Base-by-base conservation (phyloP, 257 asterid genomes). In the Plantago ovata region DNA sequence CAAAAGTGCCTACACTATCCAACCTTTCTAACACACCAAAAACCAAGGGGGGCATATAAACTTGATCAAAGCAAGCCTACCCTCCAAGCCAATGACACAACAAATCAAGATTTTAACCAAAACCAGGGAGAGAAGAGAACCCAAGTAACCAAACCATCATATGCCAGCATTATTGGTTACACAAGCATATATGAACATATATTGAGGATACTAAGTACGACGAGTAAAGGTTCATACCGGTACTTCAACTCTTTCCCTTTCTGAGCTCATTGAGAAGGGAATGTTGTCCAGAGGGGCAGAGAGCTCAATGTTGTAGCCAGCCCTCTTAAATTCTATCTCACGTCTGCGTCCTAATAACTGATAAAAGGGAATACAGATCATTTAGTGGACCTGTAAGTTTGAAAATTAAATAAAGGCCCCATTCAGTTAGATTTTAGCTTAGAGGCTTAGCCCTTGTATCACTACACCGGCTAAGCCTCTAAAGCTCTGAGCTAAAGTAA, bases 331-430 rank as follows among this genome's bases (percentile, higher is more conserved):
- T 42, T 74, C 92, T 66, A 86, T 81, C 16, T 93, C 96, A 46
- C 99, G 89, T 48, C 99, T 79, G 46, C 96, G 96, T 54, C 99
- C 99, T 69, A 93, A 60, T 65, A 93, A 83, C 99, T 93, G 87
- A 49, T 65, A 32, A 41, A 75, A 50, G 61, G 33, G 8, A 49
- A 1, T 3, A 33, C 57, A 45, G 41, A 55, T 44, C 47, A 56
- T 50, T 40, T 48, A 42, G 57, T 8, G 33, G 57, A 61, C 60
- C 42, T 33, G 64, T 57, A 56, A 15, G 36, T 9, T 72, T 53
- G 47, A 69, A 38, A 69, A 60, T 42, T 45, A 46, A 64, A 38
- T 38, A 18, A 50, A 28, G 36, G 4, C 36, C 32, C 36, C 36
- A 3, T 28, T 3, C 36, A 28, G 36, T 28, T 3, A 28, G 36